Conservation (phyloP, 176 grass and related monocot species). For the Carex myosuroides region DNA sequence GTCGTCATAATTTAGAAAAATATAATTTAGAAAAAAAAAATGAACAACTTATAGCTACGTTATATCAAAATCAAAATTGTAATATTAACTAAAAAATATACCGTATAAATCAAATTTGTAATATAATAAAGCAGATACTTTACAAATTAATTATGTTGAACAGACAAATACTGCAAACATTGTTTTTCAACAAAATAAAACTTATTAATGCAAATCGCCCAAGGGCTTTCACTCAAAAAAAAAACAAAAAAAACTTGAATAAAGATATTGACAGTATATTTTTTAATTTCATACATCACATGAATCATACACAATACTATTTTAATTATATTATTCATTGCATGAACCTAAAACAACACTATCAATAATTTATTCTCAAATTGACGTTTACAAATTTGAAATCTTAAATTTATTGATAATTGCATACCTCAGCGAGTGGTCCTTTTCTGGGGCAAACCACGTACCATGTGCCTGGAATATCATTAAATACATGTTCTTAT, state of each 20-base stretch:
- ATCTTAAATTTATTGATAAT: background rate
- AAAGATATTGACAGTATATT: too few relatives aligned
- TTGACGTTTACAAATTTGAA: background rate
- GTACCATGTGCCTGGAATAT: background rate
- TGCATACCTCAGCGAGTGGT: background rate
- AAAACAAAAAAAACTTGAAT: background rate
- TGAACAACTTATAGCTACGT: background rate
- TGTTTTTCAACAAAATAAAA: background rate
- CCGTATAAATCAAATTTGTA: background rate
- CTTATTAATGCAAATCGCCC: too few relatives aligned
- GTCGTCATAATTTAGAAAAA: background rate
- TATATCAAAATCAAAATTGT: background rate
- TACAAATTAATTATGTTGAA: background rate
- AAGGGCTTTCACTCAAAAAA: too few relatives aligned
- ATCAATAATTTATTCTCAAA: too few relatives aligned
- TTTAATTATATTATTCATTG: too few relatives aligned
- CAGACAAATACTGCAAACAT: background rate
- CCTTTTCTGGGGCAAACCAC: background rate
- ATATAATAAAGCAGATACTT: too few relatives aligned
- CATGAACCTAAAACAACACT: too few relatives aligned
- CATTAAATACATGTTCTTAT: background rate
- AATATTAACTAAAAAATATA: too few relatives aligned
- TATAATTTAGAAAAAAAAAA: background rate
- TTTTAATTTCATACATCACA: too few relatives aligned
- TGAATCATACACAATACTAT: too few relatives aligned